Conservation (phyloP, 352 stramenopile genomes). For the Stephanocyclus meneghinianus region DNA sequence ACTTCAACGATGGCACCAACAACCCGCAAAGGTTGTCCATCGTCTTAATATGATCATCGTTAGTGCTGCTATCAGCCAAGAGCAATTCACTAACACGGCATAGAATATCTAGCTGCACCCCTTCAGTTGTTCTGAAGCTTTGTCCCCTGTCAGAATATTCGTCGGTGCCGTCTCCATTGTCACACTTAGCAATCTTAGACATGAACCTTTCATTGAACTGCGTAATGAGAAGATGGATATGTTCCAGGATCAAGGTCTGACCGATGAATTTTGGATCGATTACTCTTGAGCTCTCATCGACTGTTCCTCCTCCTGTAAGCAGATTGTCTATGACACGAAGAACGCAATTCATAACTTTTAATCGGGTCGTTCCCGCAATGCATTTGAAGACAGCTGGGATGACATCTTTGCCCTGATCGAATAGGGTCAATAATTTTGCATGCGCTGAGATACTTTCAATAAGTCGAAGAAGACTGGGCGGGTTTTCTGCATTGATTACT, state of each 20-base stretch:
- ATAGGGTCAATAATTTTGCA: constrained; percentile 57
- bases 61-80: constrained; percentile 31
- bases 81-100: constrained; percentile 77
- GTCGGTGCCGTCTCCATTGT: constrained; percentile 40
- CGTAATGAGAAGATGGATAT: constrained; percentile 64
- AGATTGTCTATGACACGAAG: constrained; percentile 78
- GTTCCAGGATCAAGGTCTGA: constrained; percentile 44
- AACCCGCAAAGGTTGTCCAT: constrained; percentile 69
- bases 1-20: constrained; percentile 74
- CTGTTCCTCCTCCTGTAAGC: constrained; percentile 52
- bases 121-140: constrained; percentile 41
- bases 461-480: constrained; percentile 69
- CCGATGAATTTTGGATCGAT: constrained; percentile 27
- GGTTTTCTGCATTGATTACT: constrained; percentile 70
- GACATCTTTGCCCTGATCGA: constrained; percentile 54
- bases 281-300: constrained; percentile 10
- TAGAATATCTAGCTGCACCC: constrained; percentile 72
- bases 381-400: constrained; percentile 73
- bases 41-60: constrained; percentile 40
- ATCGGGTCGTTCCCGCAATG: constrained; percentile 59
- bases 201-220: constrained; percentile 58
- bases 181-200: constrained; percentile 47
- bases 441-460: constrained; percentile 71
- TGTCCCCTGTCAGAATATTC: constrained; percentile 19
- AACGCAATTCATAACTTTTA: constrained; percentile 63